A percentile compares a stretch with the other conserved stretches of the same genome.
Evolutionary conservation across 352 stramenopile genomes (phyloP).

Genomic region (Globisporangium nagaii): DNA sequence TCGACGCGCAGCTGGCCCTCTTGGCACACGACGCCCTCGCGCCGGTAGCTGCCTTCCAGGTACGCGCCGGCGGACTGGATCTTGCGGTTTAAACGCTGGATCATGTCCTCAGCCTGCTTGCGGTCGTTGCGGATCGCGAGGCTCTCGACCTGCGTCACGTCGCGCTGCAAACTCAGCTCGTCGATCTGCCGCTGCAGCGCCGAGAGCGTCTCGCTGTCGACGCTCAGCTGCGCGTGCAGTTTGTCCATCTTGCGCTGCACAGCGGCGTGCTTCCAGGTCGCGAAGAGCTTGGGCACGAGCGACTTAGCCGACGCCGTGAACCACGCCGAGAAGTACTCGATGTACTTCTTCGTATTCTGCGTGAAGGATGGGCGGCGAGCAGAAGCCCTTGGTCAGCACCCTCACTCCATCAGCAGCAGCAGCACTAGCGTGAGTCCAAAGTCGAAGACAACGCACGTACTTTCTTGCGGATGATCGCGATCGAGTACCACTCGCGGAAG

Average conservation of each 20-base stretch:
- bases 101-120: slow-evolving; percentile 49
- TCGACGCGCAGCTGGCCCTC: slow-evolving; percentile 65
- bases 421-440: not conserved
- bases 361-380: not conserved
- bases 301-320: slow-evolving; percentile 50
- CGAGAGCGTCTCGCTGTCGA: slow-evolving; percentile 26
- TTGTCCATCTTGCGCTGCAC: slow-evolving; percentile 22
- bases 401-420: too few relatives aligned
- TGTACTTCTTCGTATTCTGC: slow-evolving; percentile 69
- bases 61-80: slow-evolving; percentile 55
- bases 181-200: slow-evolving; percentile 47
- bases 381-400: not conserved
- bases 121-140: slow-evolving; percentile 52
- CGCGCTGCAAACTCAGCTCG: slow-evolving; percentile 38
- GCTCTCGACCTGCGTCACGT: slow-evolving; percentile 44
- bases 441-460: slow-evolving; percentile 16
- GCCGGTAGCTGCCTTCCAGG: slow-evolving; percentile 37
- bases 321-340: slow-evolving; percentile 67
- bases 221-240: slow-evolving; percentile 29
- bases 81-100: slow-evolving; percentile 38
- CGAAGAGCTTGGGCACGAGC: slow-evolving; percentile 47
- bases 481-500: slow-evolving; percentile 65
- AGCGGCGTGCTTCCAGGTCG: slow-evolving; percentile 40
- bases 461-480: slow-evolving; percentile 55
- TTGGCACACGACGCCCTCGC: slow-evolving; percentile 48